phyloP scores from a whole-genome alignment of 2,329 filamentous ascomycete genomes.

The Colletotrichum sp. region DNA sequence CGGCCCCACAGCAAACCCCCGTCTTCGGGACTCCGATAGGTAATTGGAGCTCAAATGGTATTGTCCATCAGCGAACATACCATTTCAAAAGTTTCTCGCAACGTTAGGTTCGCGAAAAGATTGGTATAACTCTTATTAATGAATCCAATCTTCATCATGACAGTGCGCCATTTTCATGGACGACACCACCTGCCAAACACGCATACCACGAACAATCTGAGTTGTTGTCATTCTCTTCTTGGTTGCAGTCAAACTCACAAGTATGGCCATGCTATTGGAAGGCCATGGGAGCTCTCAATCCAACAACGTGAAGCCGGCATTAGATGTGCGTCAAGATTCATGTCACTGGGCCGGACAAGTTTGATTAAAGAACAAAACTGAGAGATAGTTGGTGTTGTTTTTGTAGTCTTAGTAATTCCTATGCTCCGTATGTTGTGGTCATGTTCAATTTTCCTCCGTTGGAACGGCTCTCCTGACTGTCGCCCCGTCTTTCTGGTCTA shows the following conservation, averaged over 20 bases:
- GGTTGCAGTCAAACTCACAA: too few species aligned
- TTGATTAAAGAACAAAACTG: neutral
- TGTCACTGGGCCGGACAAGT: neutral
- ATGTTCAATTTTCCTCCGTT: neutral
- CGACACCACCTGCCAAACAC: neutral
- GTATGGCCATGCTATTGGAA: too few species aligned
- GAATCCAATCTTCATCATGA: neutral
- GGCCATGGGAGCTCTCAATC: too few species aligned
- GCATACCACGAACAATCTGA: neutral
- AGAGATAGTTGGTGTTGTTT: neutral
- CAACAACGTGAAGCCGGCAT: too few species aligned
- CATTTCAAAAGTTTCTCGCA: neutral
- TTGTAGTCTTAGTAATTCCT: neutral
- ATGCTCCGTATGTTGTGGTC: neutral
- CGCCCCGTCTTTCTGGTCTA: neutral
- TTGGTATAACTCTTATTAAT: rapidly evolving
- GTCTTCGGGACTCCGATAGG: neutral
- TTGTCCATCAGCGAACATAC: neutral
- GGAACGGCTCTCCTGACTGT: neutral
- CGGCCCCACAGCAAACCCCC: neutral
- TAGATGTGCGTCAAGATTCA: neutral
- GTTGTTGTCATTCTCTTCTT: too few species aligned
- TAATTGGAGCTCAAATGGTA: neutral
- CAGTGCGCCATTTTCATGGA: neutral
- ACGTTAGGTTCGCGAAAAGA: neutral